phyloP scores from a whole-genome alignment of 257 asterid species.

The Penstemon eatonii region DNA sequence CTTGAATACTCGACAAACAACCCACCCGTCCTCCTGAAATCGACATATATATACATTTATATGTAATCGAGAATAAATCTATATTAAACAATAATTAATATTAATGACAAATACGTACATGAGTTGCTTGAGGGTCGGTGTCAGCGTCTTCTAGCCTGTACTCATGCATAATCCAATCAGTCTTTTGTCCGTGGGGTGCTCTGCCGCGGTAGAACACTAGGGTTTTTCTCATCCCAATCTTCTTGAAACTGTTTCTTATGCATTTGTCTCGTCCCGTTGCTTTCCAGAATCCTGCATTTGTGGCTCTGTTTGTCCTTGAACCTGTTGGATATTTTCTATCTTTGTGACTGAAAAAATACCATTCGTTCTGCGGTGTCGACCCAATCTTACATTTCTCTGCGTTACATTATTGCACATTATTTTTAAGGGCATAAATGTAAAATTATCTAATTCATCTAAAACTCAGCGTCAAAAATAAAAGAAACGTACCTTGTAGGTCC shows the following conservation, averaged over 20 bases:
- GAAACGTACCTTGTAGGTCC: conserved; percentile 81
- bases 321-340: conserved; percentile 93
- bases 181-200: conserved; percentile 92
- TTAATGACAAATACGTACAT: conserved; percentile 27
- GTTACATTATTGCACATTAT: neutral
- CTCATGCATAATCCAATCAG: conserved; percentile 97
- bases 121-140: conserved; percentile 43
- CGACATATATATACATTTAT: too few relatives aligned
- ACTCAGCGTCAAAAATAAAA: neutral
- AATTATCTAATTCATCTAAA: too few relatives aligned
- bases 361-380: conserved; percentile 83
- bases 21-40: conserved; percentile 90
- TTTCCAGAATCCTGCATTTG: conserved; percentile 92
- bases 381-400: conserved; percentile 83
- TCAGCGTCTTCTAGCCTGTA: conserved; percentile 66
- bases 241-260: conserved; percentile 64
- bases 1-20: conserved; percentile 87
- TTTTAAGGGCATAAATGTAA: too few relatives aligned
- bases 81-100: too few relatives aligned
- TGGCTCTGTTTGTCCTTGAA: conserved; percentile 80
- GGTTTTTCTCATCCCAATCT: conserved; percentile 93
- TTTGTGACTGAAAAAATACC: conserved; percentile 97
- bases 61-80: neutral
- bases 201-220: conserved; percentile 86
- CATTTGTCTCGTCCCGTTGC: conserved; percentile 92